These are phyloP conservation scores for Aureobasidium sp. DNA, from an alignment of 2,329 filamentous ascomycete genomes.

Conservation along the genomic window DNA sequence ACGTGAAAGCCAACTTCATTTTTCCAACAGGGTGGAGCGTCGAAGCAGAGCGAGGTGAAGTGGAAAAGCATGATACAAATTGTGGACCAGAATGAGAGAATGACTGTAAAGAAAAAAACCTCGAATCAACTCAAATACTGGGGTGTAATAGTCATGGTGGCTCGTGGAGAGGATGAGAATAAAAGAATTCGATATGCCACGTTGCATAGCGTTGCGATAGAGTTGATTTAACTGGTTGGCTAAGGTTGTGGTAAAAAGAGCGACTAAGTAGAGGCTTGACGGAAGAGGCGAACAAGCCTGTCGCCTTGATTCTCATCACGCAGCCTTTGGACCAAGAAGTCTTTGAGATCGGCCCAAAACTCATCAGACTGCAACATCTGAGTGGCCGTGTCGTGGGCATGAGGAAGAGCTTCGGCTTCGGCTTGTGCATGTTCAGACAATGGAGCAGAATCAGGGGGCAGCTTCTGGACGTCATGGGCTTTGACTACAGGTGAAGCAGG, in stretches of 20 bases:
- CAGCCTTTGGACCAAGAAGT: conserved; percentile 71
- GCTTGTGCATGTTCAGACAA: conserved; percentile 28
- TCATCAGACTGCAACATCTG: conserved; percentile 60
- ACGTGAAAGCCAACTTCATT: neutral
- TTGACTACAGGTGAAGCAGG: conserved; percentile 38
- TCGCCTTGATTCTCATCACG: conserved; percentile 61
- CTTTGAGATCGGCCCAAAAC: conserved; percentile 83
- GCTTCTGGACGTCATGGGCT: conserved; percentile 31
- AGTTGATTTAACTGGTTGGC: neutral
- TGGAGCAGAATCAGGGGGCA: conserved; percentile 22
- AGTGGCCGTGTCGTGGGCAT: conserved; percentile 29
- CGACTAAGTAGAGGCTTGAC: conserved; percentile 40
- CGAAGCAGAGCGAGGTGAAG: neutral
- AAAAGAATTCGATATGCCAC: neutral
- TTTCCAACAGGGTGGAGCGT: neutral
- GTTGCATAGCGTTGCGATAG: neutral
- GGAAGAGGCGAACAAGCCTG: conserved; percentile 61
- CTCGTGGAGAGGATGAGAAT: neutral
- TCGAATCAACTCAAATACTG: neutral
- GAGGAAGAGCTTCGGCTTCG: conserved; percentile 48
- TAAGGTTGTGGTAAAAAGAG: neutral
- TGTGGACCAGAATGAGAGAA: neutral
- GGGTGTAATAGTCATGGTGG: neutral
- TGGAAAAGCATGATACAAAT: neutral
- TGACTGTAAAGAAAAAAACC: neutral